Evolutionary conservation across 2,329 filamentous ascomycete species (phyloP), one percentile per base, ranked within the genome.

Genomic region (Fusarium sp.): DNA sequence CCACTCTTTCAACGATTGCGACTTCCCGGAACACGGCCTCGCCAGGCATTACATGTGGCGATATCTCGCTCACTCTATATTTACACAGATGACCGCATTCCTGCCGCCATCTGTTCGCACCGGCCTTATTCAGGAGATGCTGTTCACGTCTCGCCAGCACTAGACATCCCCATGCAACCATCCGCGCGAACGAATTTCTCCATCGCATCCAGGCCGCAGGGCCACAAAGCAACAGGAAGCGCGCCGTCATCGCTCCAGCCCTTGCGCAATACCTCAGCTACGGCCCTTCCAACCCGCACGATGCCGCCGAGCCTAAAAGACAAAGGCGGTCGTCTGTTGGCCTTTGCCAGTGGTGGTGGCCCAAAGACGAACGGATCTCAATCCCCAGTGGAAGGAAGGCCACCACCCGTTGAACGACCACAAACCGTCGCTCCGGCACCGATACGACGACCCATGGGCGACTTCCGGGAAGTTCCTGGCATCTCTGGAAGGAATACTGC

Each of bases 391-490:
- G 66, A 60, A 16, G 58, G 60, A 16, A 74, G 67, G 57, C 68
- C 71, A 27, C 53, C 40, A 16, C 68, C 39, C 15, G 50, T 66
- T 41, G 75, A 74, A 44, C 68, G 68, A 23, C 61, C 65, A 12
- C 65, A 63, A 11, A 60, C 52, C 7, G 16, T 61, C 43, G 63
- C 60, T 39, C 64, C 64, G 23, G 70, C 59, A 27, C 71, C 70
- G n/a, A 69, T 68, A 30, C 73, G 76, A 18, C 78, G 78, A 34
- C 66, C 73, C n/a, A 61, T 76, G 34, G 75, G 78, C 39, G 78
- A 82, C 56, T 74, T 78, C 44, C 77, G 78, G 47, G 80, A 78
- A 61, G 73, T 82, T 12, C 78, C 78, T n/a, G 60, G 80, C 15
- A 81, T 83, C 12, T 76, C 71, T 28, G 73, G 73, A 36, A 78